phyloP scores from a whole-genome alignment of 495 filamentous ascomycete genomes.

The Pseudevernia furfuracea region DNA sequence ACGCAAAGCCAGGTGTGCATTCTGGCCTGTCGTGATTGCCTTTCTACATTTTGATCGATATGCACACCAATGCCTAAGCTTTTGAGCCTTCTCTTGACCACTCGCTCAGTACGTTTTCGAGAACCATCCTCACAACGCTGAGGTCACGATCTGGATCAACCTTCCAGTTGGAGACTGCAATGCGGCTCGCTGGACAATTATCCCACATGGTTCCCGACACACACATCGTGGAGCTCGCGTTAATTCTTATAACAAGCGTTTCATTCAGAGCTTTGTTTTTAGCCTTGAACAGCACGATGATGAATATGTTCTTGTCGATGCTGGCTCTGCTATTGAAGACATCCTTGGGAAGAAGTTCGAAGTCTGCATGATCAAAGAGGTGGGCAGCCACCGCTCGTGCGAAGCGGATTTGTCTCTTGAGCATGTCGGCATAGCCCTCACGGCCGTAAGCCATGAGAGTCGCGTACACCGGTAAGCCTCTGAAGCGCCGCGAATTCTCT shows the following conservation, averaged over 20 bases:
- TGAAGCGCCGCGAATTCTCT: conserved; percentile 86
- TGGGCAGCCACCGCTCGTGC: conserved; percentile 59
- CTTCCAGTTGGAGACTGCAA: conserved; percentile 82
- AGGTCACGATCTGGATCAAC: conserved; percentile 51
- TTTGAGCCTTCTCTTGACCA: background rate
- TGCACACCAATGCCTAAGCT: background rate
- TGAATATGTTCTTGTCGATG: conserved; percentile 46
- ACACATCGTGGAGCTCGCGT: conserved; percentile 66
- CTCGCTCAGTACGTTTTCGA: conserved; percentile 30
- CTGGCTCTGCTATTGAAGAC: conserved; percentile 34
- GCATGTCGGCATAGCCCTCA: conserved; percentile 60
- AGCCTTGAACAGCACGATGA: conserved; percentile 75
- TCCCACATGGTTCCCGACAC: conserved; percentile 77
- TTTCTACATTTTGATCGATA: background rate
- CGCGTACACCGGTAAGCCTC: conserved; percentile 82
- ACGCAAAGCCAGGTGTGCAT: background rate
- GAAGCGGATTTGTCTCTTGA: conserved; percentile 62
- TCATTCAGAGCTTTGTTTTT: conserved; percentile 59
- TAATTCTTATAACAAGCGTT: conserved; percentile 60
- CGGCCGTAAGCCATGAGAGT: conserved; percentile 68
- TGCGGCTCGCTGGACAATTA: conserved; percentile 59
- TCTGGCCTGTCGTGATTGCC: background rate
- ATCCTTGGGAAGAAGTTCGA: conserved; percentile 55
- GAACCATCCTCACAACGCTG: conserved; percentile 41
- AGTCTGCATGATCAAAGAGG: conserved; percentile 50